These are phyloP conservation scores for Yamadazyma diospyri DNA, from an alignment of 1,139 yeast species.

Conservation along the genomic window DNA sequence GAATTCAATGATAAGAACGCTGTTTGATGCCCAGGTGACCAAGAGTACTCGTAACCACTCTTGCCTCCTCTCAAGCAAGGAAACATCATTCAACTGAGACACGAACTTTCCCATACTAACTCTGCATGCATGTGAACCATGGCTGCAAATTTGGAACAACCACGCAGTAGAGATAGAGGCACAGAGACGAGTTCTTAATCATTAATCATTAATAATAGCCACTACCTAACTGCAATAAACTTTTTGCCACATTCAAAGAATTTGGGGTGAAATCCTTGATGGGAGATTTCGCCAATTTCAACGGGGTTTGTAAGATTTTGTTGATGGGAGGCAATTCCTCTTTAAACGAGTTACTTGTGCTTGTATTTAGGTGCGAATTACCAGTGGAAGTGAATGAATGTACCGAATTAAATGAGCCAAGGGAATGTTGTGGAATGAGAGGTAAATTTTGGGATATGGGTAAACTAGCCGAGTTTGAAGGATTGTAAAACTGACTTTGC, in stretches of 20 bases:
- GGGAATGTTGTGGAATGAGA: neutral
- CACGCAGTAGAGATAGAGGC: no score
- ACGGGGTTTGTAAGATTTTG: slow-evolving; percentile 46
- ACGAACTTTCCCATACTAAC: no score
- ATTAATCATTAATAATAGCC: slow-evolving; percentile 14
- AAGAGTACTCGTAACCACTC: no score
- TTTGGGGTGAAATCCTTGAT: slow-evolving; percentile 42
- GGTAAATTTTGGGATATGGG: slow-evolving; percentile 1
- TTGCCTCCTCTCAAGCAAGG: no score
- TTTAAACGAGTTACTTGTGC: no score
- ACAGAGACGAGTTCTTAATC: no score
- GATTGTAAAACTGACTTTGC: slow-evolving; percentile 23
- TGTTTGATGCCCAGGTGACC: no score
- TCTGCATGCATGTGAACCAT: no score
- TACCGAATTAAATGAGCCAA: slow-evolving; percentile 2
- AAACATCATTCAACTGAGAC: no score
- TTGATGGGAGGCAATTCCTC: slow-evolving; percentile 37
- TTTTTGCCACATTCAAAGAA: slow-evolving; percentile 47
- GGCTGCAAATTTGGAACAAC: no score
- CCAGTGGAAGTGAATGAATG: slow-evolving; percentile 1
- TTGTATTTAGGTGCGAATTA: slow-evolving; percentile 2
- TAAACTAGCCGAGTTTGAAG: slow-evolving; percentile 1
- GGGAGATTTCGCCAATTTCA: slow-evolving; percentile 26
- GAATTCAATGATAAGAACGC: no score
- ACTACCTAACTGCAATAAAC: slow-evolving; percentile 43